A percentile compares a stretch with the other conserved stretches of the same genome.
phyloP scores from a whole-genome alignment of 352 stramenopile genomes.

The Pythium brassicae region DNA sequence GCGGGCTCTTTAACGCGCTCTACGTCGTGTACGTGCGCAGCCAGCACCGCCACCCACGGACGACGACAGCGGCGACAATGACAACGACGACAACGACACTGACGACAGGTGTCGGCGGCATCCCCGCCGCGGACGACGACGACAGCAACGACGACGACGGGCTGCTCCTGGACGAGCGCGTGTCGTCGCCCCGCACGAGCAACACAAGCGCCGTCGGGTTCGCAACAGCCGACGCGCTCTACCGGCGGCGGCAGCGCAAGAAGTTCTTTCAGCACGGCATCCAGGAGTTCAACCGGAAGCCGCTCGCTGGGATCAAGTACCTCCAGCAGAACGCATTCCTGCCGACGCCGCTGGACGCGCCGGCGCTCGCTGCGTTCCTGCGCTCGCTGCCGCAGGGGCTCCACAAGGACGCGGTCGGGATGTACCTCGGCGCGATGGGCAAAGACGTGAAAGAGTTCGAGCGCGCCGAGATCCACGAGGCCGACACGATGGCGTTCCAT shows the following conservation, averaged over 20 bases:
- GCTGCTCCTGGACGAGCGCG: conserved; percentile 20
- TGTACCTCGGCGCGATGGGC: conserved; percentile 83
- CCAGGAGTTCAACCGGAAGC: conserved; percentile 94
- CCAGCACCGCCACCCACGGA: conserved; percentile 25
- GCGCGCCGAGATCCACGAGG: conserved; percentile 67
- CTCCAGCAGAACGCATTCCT: conserved; percentile 77
- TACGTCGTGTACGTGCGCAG: conserved; percentile 71
- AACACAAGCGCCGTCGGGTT: conserved; percentile 23
- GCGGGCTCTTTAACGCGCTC: conserved; percentile 69
- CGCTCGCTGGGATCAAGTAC: conserved; percentile 86
- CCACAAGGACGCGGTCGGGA: conserved; percentile 76
- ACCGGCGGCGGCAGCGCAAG: conserved; percentile 69
- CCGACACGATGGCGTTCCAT: conserved; percentile 85
- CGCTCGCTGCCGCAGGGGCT: conserved; percentile 77
- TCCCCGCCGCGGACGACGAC: too few relatives aligned
- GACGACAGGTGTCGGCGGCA: conserved; percentile 9
- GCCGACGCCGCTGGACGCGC: conserved; percentile 66
- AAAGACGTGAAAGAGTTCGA: conserved; percentile 77
- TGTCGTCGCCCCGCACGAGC: background rate
- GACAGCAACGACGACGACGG: conserved; percentile 27
- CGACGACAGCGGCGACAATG: conserved; percentile 16
- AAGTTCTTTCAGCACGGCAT: conserved; percentile 86
- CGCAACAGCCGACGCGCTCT: conserved; percentile 42
- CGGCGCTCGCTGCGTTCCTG: conserved; percentile 83
- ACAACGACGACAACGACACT: conserved; percentile 19